Base-by-base conservation (phyloP, 2,329 filamentous ascomycete species). In the Clarireedia sp. region DNA sequence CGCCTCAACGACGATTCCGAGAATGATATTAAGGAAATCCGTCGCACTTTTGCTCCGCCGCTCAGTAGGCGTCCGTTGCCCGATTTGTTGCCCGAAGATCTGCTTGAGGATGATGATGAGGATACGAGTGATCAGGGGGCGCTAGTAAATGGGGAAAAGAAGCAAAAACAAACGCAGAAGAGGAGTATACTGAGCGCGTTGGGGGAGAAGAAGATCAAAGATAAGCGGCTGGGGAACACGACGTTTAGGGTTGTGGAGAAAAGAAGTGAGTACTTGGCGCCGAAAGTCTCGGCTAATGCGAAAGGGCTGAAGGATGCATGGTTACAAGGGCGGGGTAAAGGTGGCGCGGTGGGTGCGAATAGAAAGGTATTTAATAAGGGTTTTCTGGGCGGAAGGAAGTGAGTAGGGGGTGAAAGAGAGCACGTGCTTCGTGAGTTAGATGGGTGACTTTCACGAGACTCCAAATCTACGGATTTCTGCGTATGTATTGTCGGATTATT, bases 51-150 rank as follows among this genome's bases (percentile, higher is more conserved):
- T 10, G 36, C 53, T n/a, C 23, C 41, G 3, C 40, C 24, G 19
- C 29, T 54, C 16, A 47, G 51, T 17, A 41, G 50, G 17, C 36
- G 48, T 16, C 45, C 47, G 6, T 59, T 69, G 3, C 67, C 67
- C 26, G 60, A 64, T 16, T 55, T 66, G 10, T 59, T 69, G 6
- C 67, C 67, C 1, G 57, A 54, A 3, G 66, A 68, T 47, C 66
- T 61, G 38, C 55, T 69, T 2, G 61, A 68, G 47, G 67, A 68
- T 26, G 57, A 60, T 19, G 59, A 62, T 2, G 37, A 51, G 5
- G 54, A 57, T 19, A 56, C 19, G 23, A 58, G 51, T 24, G 58
- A 57, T n/a, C 14, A 14, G 29, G 10, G 9, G 29, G 29, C 4
- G 10, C 10, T 14, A 4, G 29, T 33, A 14, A 33, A 33, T 12